Evolutionary conservation across 345 rosid species (phyloP), one percentile per base, ranked within the genome.

Genomic region (Aegle marmelos): DNA sequence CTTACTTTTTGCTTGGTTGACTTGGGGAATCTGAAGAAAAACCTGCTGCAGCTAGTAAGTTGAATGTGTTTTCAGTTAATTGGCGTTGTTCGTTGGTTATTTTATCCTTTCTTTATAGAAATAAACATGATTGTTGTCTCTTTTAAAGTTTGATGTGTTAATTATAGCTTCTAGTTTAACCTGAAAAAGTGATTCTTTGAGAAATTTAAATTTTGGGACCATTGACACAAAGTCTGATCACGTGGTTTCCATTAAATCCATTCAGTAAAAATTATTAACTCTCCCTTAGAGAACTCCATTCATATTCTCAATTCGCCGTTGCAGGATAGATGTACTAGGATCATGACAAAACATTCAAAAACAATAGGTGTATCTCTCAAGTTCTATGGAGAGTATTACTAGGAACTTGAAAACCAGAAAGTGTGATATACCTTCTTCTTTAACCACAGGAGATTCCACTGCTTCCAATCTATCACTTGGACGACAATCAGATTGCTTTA

Each of bases 11-110:
- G 74, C 87, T 77, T 86, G 85, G 87, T 76, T 80, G 78, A 80
- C 78, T 83, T 79, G 86, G 81, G 80, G 81, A 87, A 72, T 82
- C 74, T 87, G 75, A 86, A 95, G 99, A 95, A 88, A 95, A 93
- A 92, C 99, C 98, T 56, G 99, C 98, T 5, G 97, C 97, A 74
- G 86, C 94, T 63, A 84, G 99, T 95, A 90, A 92, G 99, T 91
- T 63, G 48, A 34, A 75, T 68, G 61, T 61, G 24, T 2, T 72
- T 70, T 83, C 64, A 34, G 37, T 58, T 77, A 34, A 10, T 30
- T 75, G 11, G 62, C 31, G 50, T 81, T 65, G 60, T n/a, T 60
- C 7, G 21, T 57, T 73, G 50, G 31, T 78, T 60, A 14, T 62
- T 7, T 54, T 9, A 31, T 27, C 68, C 62, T 48, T 4, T 65